Evolutionary conservation across 352 stramenopile species (phyloP).

Genomic region (Aphanomyces stellatus): DNA sequence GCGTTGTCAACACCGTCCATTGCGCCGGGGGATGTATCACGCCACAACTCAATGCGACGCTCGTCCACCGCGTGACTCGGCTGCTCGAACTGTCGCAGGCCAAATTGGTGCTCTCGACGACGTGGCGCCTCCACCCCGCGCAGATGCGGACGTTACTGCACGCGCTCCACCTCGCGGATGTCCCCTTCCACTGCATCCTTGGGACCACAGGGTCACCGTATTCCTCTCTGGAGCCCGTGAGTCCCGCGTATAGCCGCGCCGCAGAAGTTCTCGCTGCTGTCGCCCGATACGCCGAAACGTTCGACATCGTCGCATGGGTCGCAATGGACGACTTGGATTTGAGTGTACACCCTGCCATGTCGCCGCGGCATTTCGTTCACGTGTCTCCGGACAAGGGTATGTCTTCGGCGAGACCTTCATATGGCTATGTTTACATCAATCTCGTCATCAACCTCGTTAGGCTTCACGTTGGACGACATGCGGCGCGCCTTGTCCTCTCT

Average conservation of each 20-base stretch:
- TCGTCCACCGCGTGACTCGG: neutral
- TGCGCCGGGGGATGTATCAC: no score
- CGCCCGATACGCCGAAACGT: neutral
- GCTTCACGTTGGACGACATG: neutral
- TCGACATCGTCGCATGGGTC: neutral
- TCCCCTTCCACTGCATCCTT: constrained; percentile 7
- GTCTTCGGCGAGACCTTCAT: neutral
- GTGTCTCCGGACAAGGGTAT: neutral
- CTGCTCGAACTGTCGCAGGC: neutral
- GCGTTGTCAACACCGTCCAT: constrained; percentile 5
- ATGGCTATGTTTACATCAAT: neutral
- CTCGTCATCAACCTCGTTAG: neutral
- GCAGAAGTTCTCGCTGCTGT: neutral
- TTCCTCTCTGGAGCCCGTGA: neutral
- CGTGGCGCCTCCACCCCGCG: neutral
- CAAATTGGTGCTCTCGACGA: constrained; percentile 5
- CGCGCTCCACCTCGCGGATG: neutral
- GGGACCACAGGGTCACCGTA: neutral
- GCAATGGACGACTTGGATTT: constrained; percentile 8
- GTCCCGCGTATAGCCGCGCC: neutral
- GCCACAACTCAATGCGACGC: neutral
- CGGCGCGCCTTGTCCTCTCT: neutral
- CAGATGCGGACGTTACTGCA: neutral
- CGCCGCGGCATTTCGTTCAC: neutral
- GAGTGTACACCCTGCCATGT: neutral